Evolutionary conservation across 2,329 filamentous ascomycete species (phyloP), one percentile per base, ranked within the genome.

Genomic region (Neurospora sp.): DNA sequence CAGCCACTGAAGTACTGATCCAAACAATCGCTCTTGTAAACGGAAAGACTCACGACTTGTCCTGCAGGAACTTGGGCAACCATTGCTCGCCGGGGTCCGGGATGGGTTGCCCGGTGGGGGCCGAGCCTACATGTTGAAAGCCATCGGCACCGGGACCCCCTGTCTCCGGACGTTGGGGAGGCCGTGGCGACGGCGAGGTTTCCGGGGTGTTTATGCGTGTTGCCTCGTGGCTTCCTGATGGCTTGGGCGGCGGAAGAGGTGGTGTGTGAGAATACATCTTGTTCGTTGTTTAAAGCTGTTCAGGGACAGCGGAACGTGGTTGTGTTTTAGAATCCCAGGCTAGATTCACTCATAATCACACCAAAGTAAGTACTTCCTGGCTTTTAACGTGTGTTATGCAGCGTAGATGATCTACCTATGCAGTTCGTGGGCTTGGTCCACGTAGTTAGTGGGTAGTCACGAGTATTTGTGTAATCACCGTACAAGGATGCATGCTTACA

Each of bases 31-130:
- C 46, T 33, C 7, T 58, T 62, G 23, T 10, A 62, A 62, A 40
- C 7, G 10, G 33, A 38, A 36, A 8, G 23, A 82, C 87, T 73
- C 83, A 96, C 93, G 92, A 90, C 82, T 96, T 96, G 76, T 96
- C 91, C 76, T 91, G 87, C 2, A 97, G 82, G 13, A 89, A 82
- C 71, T 87, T 86, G 1, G 93, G 93, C 2, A 97, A 84, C 93
- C 93, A 97, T 73, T 89, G 86, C 68, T 91, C 88, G 23, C 89
- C 88, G 0, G 87, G 87, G 74, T 90, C 88, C 3, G 84, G 81
- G 52, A 84, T 80, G 2, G 79, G 76, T 17, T 81, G 79, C 23
- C 52, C 52, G 28, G 13, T 36, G 52, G 28, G 28, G 52, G 52
- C 23, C 52, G 23, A 62, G 52, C 28, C 52, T 10, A 17, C 28